These are phyloP conservation scores for Scheffersomyces illinoinensis DNA, from an alignment of 1,139 yeast genomes.

Conservation along the genomic window DNA sequence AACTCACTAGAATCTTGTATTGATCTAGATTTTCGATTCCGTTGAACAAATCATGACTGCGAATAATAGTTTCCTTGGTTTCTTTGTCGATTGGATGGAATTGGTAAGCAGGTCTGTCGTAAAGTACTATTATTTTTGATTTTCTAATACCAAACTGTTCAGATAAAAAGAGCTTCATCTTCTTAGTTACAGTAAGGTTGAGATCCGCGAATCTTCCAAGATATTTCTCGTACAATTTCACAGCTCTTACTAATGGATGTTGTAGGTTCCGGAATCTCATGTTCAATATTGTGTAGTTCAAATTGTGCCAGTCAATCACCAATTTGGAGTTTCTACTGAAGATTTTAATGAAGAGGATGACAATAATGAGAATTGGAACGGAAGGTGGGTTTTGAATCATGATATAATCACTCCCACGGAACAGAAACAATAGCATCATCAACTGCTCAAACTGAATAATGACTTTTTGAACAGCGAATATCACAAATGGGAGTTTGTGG, in stretches of 20 bases:
- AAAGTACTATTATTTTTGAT: constrained; percentile 46
- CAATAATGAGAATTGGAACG: constrained; percentile 73
- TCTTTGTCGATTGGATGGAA: constrained; percentile 50
- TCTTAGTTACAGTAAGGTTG: constrained; percentile 78
- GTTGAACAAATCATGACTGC: constrained; percentile 40
- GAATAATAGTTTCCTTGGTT: constrained; percentile 35
- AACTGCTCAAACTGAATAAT: constrained; percentile 53
- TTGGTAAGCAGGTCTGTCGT: constrained; percentile 74
- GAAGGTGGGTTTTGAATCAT: constrained; percentile 93
- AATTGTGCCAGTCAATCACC: constrained; percentile 94
- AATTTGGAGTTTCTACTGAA: constrained; percentile 61
- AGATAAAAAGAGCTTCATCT: constrained; percentile 64
- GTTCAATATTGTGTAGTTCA: constrained; percentile 82
- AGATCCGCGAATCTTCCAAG: constrained; percentile 60
- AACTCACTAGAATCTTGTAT: constrained; percentile 71
- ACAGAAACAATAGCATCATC: constrained; percentile 45
- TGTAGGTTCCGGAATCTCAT: constrained; percentile 53
- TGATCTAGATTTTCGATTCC: constrained; percentile 24
- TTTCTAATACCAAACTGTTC: constrained; percentile 51
- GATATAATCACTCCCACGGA: constrained; percentile 69
- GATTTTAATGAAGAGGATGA: constrained; percentile 53
- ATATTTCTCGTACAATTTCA: constrained; percentile 55
- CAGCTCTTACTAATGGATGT: constrained; percentile 64
- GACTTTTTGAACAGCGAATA: constrained; percentile 65
- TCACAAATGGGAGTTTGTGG: constrained; percentile 49